Conservation (phyloP, 2,329 filamentous ascomycete genomes). For the Exophiala xenobiotica region DNA sequence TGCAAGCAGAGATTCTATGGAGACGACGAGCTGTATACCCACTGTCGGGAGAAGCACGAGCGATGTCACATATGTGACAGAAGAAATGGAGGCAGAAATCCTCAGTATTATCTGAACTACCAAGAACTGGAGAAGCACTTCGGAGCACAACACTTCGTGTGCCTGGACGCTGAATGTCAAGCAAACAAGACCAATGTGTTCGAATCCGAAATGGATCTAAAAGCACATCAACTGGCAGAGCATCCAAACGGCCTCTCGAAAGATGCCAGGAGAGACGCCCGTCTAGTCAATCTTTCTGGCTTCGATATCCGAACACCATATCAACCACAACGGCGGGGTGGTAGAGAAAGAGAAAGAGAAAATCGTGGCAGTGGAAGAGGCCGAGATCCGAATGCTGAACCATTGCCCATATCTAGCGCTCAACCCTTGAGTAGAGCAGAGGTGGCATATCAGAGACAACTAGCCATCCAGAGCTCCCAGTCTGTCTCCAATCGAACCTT, state of each 20-base stretch:
- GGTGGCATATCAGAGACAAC: slow-evolving; percentile 84
- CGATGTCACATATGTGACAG: slow-evolving; percentile 92
- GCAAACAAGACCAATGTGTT: slow-evolving; percentile 99
- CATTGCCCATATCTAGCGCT: slow-evolving; percentile 71
- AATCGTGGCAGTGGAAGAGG: slow-evolving; percentile 64
- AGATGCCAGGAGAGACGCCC: slow-evolving; percentile 76
- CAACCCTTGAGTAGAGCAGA: slow-evolving; percentile 83
- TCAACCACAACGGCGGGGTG: slow-evolving; percentile 58
- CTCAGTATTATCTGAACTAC: slow-evolving; percentile 91
- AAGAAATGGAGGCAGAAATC: slow-evolving; percentile 59
- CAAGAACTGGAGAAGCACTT: slow-evolving; percentile 84
- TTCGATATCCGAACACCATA: slow-evolving; percentile 80
- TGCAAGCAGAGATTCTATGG: slow-evolving; percentile 92
- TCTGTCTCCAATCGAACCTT: slow-evolving; percentile 77
- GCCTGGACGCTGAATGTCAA: slow-evolving; percentile 78
- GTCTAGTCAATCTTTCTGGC: slow-evolving; percentile 79
- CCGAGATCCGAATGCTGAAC: slow-evolving; percentile 82
- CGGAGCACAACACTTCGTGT: slow-evolving; percentile 80
- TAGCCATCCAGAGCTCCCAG: slow-evolving; percentile 86
- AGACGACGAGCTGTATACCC: slow-evolving; percentile 88
- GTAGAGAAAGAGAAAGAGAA: slow-evolving; percentile 46
- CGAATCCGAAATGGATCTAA: slow-evolving; percentile 88
- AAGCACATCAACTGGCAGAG: slow-evolving; percentile 83
- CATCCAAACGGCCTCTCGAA: slow-evolving; percentile 81
- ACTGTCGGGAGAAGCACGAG: slow-evolving; percentile 92